Evolutionary conservation across 345 rosid species (phyloP).

Genomic region (Rhodomyrtus tomentosa): DNA sequence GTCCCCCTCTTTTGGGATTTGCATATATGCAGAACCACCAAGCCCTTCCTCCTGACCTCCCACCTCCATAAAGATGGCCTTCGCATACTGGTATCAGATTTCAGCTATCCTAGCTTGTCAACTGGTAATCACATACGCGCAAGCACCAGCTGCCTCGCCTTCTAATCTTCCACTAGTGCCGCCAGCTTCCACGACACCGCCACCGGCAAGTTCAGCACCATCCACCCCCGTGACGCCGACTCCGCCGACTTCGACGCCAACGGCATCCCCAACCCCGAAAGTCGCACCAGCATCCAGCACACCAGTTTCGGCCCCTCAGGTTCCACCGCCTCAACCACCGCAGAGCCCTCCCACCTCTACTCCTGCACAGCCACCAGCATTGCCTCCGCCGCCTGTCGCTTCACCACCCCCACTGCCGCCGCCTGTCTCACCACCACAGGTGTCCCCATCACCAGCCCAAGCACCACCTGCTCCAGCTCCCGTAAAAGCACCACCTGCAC

Average conservation of each 20-base stretch:
- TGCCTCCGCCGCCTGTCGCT: conserved; percentile 28
- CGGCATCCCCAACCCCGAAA: conserved; percentile 43
- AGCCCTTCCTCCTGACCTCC: conserved; percentile 2
- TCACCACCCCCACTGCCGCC: conserved; percentile 48
- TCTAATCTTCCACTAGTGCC: conserved; percentile 23
- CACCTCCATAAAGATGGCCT: conserved; percentile 36
- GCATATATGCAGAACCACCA: not conserved
- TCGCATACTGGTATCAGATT: conserved; percentile 18
- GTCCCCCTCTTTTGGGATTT: not conserved
- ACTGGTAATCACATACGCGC: conserved; percentile 33
- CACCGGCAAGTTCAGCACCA: conserved; percentile 23
- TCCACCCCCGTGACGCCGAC: conserved; percentile 4
- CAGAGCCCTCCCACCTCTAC: not conserved
- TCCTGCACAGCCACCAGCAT: conserved; percentile 12
- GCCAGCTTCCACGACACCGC: conserved; percentile 21
- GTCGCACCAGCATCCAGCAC: conserved; percentile 57
- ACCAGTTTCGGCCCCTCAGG: conserved; percentile 35
- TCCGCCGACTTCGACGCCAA: conserved; percentile 43
- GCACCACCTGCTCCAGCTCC: conserved; percentile 11
- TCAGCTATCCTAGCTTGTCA: conserved; percentile 26
- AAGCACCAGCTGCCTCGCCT: conserved; percentile 68
- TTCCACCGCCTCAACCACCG: conserved; percentile 25
- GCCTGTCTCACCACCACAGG: conserved; percentile 31
- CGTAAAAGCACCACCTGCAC: conserved; percentile 11
- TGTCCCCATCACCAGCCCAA: conserved; percentile 9